Evolutionary conservation across 768 basidiomycete genomes (phyloP), one percentile per base, ranked within the genome.

Genomic region (Trametes gibbosa): DNA sequence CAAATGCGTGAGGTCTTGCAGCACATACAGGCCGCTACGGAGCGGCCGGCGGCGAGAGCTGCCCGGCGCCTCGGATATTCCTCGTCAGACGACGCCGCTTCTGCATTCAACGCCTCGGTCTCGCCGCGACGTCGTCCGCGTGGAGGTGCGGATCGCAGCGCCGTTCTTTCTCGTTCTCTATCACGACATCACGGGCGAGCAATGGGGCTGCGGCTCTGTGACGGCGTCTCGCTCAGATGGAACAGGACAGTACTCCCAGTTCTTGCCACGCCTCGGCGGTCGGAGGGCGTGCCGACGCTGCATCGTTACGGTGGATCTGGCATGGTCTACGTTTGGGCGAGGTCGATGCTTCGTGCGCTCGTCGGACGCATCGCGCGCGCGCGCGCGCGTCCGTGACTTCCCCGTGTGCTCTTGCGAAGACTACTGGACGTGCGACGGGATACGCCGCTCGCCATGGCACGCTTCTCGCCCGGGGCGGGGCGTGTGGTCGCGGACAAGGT

Each of bases 61-160:
- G n/a, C 27, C 39, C 39, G 46, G 45, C 39, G 37, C 24, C 39
- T 56, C 55, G 55, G 55, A 56, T 40, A 56, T 49, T 41, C 47
- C 40, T 56, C 55, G 55, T 56, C 55, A 56, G 55, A 50, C 47
- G 47, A 50, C 39, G 27, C 47, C 27, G 47, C 55, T 56, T 56
- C 55, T 56, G 46, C 24, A 56, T 56, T 56, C 55, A 56, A 50
- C 55, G 25, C 55, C 27, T 32, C 29, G 29, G 29, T 32, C 29
- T 32, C 29, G 29, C 45, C 25, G 39, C 39, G 25, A 25, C 39
- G 10, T 39, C 39, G 10, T 39, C 55, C 55, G 46, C 55, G 35
- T 56, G 55, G 55, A 50, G 13, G 55, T 45, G 13, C 55, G 55
- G 55, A 41, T 27, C 55, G 47, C 55, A 56, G 39, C 46, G 55